A percentile compares a stretch with the other conserved stretches of the same genome.
Evolutionary conservation across 2,329 filamentous ascomycete species (phyloP).

Genomic region (Cladosporium sp.): DNA sequence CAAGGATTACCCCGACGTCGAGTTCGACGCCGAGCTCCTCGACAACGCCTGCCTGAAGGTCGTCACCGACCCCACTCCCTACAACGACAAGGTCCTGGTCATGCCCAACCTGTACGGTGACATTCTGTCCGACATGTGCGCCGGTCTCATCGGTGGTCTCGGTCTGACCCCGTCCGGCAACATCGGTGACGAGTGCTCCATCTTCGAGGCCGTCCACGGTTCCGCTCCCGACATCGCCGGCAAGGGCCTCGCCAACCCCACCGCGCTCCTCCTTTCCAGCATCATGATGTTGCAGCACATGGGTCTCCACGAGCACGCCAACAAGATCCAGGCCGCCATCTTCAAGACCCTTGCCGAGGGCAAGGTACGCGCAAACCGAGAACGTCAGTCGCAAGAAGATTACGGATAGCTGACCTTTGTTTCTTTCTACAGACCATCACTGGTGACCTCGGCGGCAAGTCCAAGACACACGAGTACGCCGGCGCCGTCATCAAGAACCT

Average conservation of each 20-base stretch:
- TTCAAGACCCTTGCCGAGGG: constrained; percentile 94
- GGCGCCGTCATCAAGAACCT: constrained; percentile 74
- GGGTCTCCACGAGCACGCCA: constrained; percentile 77
- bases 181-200: constrained; percentile 98
- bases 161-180: constrained; percentile 96
- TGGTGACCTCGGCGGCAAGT: constrained; percentile 90
- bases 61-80: constrained; percentile 89
- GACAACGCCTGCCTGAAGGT: constrained; percentile 99
- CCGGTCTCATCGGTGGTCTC: constrained; percentile 93
- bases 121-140: constrained; percentile 99
- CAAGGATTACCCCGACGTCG: constrained; percentile 92
- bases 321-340: constrained; percentile 86
- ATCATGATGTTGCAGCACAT: constrained; percentile 99
- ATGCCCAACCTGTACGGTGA: constrained; percentile 98
- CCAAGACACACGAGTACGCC: constrained; percentile 93
- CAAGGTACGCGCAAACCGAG: constrained; percentile 54
- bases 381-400: neutral
- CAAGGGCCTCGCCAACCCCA: constrained; percentile 94
- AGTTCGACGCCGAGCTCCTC: constrained; percentile 95
- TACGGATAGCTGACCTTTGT: neutral
- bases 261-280: constrained; percentile 85
- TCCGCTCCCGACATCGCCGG: constrained; percentile 95
- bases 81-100: constrained; percentile 99
- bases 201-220: constrained; percentile 98
- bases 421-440: constrained; percentile 58